These are phyloP conservation scores for Sarcomyxa edulis DNA, from an alignment of 768 basidiomycete species.

Conservation along the genomic window DNA sequence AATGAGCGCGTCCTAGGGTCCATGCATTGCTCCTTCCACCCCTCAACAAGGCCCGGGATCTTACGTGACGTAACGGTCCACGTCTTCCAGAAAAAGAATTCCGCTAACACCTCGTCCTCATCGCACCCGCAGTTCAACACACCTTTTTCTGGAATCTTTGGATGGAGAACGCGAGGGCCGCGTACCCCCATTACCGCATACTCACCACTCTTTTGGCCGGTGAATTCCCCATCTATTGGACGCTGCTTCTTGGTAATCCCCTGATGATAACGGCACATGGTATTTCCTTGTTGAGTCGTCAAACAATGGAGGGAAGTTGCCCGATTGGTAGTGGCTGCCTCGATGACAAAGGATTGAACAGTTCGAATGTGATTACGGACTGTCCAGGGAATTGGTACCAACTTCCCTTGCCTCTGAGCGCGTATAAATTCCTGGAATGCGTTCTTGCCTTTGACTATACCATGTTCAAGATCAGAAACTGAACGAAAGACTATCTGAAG, in stretches of 20 bases:
- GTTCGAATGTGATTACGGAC: neutral
- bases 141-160: neutral
- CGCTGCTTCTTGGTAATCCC: neutral
- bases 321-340: conserved; percentile 1
- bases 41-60: neutral
- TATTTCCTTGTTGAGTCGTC: neutral
- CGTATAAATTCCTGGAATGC: no score
- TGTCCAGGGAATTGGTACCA: neutral
- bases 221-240: neutral
- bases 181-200: neutral
- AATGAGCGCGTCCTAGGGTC: neutral
- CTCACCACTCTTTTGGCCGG: neutral
- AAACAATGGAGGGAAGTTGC: neutral
- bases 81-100: conserved; percentile 6
- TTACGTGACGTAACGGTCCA: conserved; percentile 3
- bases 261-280: conserved; percentile 2
- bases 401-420: no score
- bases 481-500: no score
- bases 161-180: neutral
- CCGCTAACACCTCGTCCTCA: neutral
- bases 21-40: neutral
- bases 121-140: conserved; percentile 5
- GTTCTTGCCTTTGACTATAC: no score
- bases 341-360: neutral
- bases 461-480: no score